Evolutionary conservation across 1,284 basidiomycete species (phyloP).

Genomic region (Fomes fomentarius): DNA sequence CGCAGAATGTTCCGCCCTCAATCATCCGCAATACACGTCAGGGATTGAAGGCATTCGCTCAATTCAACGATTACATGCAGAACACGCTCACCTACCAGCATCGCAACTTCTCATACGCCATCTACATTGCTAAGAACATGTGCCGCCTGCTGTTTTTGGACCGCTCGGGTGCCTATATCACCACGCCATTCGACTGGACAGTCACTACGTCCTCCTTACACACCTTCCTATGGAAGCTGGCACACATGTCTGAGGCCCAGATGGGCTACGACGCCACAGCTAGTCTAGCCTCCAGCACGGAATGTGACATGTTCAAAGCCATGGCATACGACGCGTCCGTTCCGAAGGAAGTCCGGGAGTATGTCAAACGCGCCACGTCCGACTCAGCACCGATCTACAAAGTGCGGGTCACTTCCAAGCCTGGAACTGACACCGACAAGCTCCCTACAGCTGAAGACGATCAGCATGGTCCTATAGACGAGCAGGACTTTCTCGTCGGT

Average conservation of each 20-base stretch:
- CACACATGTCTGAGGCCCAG: conserved; percentile 2
- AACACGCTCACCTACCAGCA: background rate
- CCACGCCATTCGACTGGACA: background rate
- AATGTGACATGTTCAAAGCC: background rate
- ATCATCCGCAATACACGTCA: background rate
- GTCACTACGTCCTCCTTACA: too few species aligned
- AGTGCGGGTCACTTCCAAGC: background rate
- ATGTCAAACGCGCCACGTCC: background rate
- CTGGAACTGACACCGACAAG: background rate
- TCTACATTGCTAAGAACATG: background rate
- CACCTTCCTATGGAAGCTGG: too few species aligned
- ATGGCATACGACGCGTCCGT: background rate
- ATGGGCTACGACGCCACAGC: conserved; percentile 20
- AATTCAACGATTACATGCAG: background rate
- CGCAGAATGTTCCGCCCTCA: too few species aligned
- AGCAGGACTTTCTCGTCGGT: background rate
- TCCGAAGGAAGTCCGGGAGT: background rate
- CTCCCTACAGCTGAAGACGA: too few species aligned
- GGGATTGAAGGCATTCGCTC: background rate
- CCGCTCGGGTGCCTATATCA: background rate
- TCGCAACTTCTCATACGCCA: background rate
- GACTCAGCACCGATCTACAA: background rate
- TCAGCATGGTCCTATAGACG: background rate
- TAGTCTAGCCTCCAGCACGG: background rate
- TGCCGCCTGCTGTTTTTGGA: background rate